These are phyloP conservation scores for Penicillium palitans DNA, from an alignment of 2,329 filamentous ascomycete genomes.

Conservation along the genomic window DNA sequence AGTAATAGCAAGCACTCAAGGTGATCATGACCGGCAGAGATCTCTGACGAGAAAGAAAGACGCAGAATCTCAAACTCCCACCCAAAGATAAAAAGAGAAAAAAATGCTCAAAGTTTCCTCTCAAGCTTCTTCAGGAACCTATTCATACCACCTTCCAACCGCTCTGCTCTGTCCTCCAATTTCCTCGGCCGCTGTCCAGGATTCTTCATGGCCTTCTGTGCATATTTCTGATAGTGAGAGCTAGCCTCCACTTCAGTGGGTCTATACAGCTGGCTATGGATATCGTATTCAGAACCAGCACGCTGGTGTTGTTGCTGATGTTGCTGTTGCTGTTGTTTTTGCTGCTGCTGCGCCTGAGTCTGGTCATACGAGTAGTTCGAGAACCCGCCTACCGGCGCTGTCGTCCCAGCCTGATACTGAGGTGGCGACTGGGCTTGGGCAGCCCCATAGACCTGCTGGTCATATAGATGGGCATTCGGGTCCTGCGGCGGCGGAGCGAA, in stretches of 20 bases:
- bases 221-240: constrained; percentile 38
- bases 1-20: neutral
- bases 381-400: constrained; percentile 39
- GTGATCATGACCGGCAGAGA: neutral
- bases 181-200: constrained; percentile 36
- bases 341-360: constrained; percentile 23
- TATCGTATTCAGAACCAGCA: constrained; percentile 39
- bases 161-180: constrained; percentile 40
- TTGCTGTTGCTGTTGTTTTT: constrained; percentile 14
- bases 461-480: constrained; percentile 39
- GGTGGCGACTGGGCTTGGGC: constrained; percentile 19
- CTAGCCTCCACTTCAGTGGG: constrained; percentile 47
- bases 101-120: constrained; percentile 36
- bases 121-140: constrained; percentile 49
- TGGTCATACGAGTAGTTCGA: constrained; percentile 45
- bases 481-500: constrained; percentile 29
- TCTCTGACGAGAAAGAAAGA: neutral
- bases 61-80: neutral
- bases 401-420: constrained; percentile 16
- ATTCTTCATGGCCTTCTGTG: constrained; percentile 36
- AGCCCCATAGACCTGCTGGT: constrained; percentile 29
- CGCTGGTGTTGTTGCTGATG: constrained; percentile 28
- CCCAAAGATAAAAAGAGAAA: neutral
- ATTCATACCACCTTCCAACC: constrained; percentile 46
- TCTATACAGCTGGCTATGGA: constrained; percentile 50